Percentiles rank a stretch among this genome's conserved stretches.
Conservation (phyloP, 768 basidiomycete species). For the Pleurotus cornucopiae region DNA sequence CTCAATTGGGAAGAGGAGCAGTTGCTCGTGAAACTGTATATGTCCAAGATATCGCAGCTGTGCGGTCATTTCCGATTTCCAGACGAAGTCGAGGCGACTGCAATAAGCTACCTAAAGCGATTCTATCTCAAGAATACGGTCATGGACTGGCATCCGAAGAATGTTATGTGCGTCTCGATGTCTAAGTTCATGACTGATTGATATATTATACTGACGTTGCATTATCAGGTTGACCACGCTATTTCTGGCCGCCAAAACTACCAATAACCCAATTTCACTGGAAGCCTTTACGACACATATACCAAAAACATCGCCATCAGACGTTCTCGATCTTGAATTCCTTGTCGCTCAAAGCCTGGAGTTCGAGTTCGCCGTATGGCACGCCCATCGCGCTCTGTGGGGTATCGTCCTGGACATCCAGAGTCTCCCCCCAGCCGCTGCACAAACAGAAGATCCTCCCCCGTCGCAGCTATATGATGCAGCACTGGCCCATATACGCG, state of each 20-base stretch:
- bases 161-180: slow-evolving; percentile 77
- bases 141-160: slow-evolving; percentile 99
- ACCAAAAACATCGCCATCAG: slow-evolving; percentile 72
- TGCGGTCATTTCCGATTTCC: slow-evolving; percentile 85
- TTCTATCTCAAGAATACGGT: slow-evolving; percentile 98
- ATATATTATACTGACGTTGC: slow-evolving; percentile 3
- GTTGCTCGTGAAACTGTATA: slow-evolving; percentile 84
- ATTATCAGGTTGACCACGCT: slow-evolving; percentile 82
- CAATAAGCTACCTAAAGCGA: slow-evolving; percentile 87
- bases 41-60: slow-evolving; percentile 79
- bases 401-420: slow-evolving; percentile 87
- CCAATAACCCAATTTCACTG: slow-evolving; percentile 88
- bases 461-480: slow-evolving; percentile 56
- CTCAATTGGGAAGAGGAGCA: slow-evolving; percentile 80
- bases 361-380: slow-evolving; percentile 95
- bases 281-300: slow-evolving; percentile 83
- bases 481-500: slow-evolving; percentile 64
- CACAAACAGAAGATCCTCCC: background rate
- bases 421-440: slow-evolving; percentile 47
- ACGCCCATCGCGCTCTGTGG: slow-evolving; percentile 84
- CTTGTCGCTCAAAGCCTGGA: slow-evolving; percentile 90
- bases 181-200: background rate
- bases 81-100: slow-evolving; percentile 91
- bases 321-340: slow-evolving; percentile 93
- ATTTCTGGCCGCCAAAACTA: slow-evolving; percentile 95